Conservation (phyloP, 805 yeast genomes). For the Kazachstania kunashirensis region DNA sequence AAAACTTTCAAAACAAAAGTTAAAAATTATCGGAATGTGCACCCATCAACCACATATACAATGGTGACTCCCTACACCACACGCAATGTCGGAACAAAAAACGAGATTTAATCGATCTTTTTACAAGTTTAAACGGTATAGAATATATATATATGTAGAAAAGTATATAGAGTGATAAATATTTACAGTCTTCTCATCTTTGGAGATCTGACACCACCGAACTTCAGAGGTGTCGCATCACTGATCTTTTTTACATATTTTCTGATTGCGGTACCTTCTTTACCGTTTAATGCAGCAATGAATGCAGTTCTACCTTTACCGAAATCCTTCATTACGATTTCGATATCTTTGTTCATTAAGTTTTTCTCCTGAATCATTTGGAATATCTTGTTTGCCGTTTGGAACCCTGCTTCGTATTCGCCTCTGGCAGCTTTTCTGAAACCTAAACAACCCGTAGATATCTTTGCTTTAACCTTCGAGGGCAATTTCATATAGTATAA, state of each 20-base stretch:
- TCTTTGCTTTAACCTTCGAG: constrained; percentile 57
- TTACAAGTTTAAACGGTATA: background rate
- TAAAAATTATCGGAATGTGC: no score
- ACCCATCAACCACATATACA: no score
- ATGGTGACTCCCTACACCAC: no score
- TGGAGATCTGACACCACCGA: constrained; percentile 89
- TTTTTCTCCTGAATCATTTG: constrained; percentile 56
- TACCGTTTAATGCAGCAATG: constrained; percentile 72
- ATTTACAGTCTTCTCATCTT: constrained; percentile 62
- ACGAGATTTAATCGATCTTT: no score
- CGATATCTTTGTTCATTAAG: constrained; percentile 52
- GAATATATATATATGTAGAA: background rate
- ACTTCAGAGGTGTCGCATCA: constrained; percentile 74
- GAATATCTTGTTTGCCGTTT: constrained; percentile 67
- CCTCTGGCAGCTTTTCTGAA: constrained; percentile 84
- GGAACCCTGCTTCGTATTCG: constrained; percentile 89
- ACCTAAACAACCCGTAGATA: constrained; percentile 80
- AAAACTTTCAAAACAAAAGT: no score
- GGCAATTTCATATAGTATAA: constrained; percentile 71
- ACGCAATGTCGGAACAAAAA: no score
- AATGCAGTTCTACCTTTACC: constrained; percentile 90
- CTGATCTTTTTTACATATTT: constrained; percentile 58
- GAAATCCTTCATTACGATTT: constrained; percentile 67
- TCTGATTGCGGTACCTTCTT: constrained; percentile 69
- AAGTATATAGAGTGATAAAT: constrained; percentile 10